Percentiles rank a stretch among this genome's conserved stretches.
Evolutionary conservation across 139 green algal genomes (phyloP).

Genomic region (Pleodorina starrii): DNA sequence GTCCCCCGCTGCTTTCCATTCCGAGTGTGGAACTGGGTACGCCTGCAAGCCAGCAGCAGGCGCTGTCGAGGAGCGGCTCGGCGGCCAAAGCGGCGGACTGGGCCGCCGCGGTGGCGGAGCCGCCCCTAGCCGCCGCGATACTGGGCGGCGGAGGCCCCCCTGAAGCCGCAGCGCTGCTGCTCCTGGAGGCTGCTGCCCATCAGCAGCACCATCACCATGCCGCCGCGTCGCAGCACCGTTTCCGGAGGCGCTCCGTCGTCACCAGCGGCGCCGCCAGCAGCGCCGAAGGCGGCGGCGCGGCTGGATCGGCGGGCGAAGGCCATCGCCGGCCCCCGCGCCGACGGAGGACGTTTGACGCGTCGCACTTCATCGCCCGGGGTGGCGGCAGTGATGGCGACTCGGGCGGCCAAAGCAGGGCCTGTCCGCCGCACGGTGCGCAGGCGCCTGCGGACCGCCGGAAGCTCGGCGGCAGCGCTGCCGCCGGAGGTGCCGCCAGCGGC

Average conservation of each 20-base stretch:
- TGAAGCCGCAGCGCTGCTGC: too few relatives aligned
- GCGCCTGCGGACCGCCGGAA: neutral
- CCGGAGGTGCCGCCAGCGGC: too few relatives aligned
- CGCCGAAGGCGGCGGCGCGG: neutral
- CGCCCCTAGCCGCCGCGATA: too few relatives aligned
- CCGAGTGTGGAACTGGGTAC: too few relatives aligned
- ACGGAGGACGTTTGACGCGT: neutral
- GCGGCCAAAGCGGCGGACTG: neutral
- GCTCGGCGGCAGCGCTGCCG: neutral
- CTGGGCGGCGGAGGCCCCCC: too few relatives aligned
- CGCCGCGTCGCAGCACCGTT: neutral
- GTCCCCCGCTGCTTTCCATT: too few relatives aligned
- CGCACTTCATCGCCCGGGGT: neutral
- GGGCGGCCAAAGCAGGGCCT: neutral
- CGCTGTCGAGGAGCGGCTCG: neutral
- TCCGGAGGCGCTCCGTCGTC: neutral
- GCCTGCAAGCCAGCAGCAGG: too few relatives aligned
- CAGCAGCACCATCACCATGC: neutral
- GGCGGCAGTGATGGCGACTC: neutral
- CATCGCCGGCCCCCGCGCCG: neutral
- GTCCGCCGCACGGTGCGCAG: too few relatives aligned
- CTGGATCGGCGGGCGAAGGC: neutral
- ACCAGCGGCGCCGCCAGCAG: neutral
- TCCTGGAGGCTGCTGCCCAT: too few relatives aligned
- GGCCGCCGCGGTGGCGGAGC: neutral